phyloP scores from a whole-genome alignment of 345 rosid genomes.

The Sonneratia caseolaris region DNA sequence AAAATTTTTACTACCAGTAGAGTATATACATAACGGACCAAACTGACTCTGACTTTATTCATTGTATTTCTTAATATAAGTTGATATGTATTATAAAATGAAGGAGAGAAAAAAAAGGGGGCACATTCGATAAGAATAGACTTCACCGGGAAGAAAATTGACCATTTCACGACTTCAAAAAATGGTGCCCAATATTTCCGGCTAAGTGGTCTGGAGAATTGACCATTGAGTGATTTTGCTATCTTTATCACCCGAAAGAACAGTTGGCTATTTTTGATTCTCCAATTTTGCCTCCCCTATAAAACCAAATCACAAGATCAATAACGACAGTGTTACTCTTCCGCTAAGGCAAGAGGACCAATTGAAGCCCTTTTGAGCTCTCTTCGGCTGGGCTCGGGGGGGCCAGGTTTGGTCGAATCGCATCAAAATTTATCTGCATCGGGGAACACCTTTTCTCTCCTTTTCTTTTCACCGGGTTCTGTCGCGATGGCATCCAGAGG shows the following conservation, averaged over 20 bases:
- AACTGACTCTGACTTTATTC: too few relatives aligned
- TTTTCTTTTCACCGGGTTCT: not conserved
- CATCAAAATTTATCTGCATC: not conserved
- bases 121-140: too few relatives aligned
- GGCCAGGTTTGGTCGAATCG: not conserved
- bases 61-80: too few relatives aligned
- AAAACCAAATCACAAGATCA: not conserved
- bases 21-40: too few relatives aligned
- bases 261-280: not conserved
- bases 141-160: not conserved
- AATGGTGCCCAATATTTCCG: not conserved
- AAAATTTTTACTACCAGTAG: too few relatives aligned
- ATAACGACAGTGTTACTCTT: not conserved
- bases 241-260: not conserved
- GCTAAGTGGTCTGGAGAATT: not conserved
- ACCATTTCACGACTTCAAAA: not conserved
- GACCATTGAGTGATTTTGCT: not conserved
- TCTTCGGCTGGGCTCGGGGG: not conserved
- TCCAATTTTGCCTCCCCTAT: not conserved
- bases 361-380: not conserved
- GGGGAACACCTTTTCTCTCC: not conserved
- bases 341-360: not conserved
- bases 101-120: too few relatives aligned
- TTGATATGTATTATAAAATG: too few relatives aligned
- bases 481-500: not conserved